phyloP scores from a whole-genome alignment of 179 eudicot genomes.

The Sideroxylon spinosum region DNA sequence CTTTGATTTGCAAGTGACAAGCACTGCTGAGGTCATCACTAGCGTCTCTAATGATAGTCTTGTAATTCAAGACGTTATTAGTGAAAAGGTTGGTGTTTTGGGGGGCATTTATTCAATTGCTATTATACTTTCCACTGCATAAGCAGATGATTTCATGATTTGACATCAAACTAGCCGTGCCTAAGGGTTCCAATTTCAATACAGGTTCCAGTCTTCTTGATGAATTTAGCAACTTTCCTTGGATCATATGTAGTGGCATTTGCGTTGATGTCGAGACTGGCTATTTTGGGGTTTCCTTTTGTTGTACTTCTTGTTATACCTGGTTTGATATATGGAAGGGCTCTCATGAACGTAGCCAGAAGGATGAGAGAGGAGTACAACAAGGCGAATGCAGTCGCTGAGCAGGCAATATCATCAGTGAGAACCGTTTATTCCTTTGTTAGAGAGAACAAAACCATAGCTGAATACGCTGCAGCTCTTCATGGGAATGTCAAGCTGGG shows the following conservation, averaged over 20 bases:
- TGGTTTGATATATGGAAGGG: slow-evolving; percentile 74
- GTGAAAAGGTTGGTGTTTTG: slow-evolving; percentile 61
- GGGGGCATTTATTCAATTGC: no score
- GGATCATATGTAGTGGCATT: slow-evolving; percentile 65
- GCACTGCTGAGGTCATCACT: slow-evolving; percentile 66
- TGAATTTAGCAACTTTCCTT: slow-evolving; percentile 56
- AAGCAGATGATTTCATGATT: no score
- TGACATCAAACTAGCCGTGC: no score
- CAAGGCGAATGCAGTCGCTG: slow-evolving; percentile 63
- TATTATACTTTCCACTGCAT: no score
- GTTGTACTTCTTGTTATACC: slow-evolving; percentile 66
- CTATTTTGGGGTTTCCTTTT: slow-evolving; percentile 70
- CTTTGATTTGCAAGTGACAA: slow-evolving; percentile 70
- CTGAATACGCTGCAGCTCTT: slow-evolving; percentile 62
- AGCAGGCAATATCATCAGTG: slow-evolving; percentile 81
- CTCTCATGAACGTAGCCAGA: slow-evolving; percentile 62
- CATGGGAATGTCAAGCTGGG: slow-evolving; percentile 75
- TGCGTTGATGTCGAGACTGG: slow-evolving; percentile 60
- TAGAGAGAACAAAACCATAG: slow-evolving; percentile 62
- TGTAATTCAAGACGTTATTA: slow-evolving; percentile 74
- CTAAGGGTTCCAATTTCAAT: neutral
- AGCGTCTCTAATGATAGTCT: slow-evolving; percentile 79
- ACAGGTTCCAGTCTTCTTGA: slow-evolving; percentile 74
- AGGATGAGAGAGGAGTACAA: slow-evolving; percentile 60
- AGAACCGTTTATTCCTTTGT: slow-evolving; percentile 88